Base-by-base conservation (phyloP, 1,139 yeast genomes). In the Taphrina betulina region DNA sequence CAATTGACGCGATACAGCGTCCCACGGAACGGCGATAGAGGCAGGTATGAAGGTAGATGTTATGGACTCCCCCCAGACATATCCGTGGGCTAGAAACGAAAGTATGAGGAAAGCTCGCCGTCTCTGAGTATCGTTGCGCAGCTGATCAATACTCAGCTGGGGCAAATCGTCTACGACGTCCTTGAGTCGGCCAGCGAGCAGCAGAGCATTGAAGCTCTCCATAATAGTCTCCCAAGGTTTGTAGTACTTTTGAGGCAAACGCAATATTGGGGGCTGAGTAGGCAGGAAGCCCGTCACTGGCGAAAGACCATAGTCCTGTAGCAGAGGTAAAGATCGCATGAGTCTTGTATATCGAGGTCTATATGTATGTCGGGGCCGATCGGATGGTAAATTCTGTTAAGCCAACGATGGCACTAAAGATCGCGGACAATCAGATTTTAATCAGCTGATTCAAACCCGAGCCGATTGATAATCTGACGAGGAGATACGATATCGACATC, bases 1-100 rank as follows among this genome's bases (percentile, higher is more conserved):
- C 60, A 90, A 75, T 26, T 73, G 68, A 1, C 80, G 79, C 12
- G 86, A 72, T 0, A 81, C 79, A 37, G 69, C 71, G 24, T 60
- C 57, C 26, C 63, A 57, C 0, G 97, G 96, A 52, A 74, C 71
- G 0, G 95, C 83, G 23, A 90, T 67, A 60, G 80, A 80, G 45
- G 67, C 71, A 0, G 96, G 96, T 16, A 90, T 68, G 53, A 70
- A 75, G 61, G 84, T 83, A 4, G 46, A n/a, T 5, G 95, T 85
- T 17, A 53, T 58, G 41, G 75, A 77, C 42, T 81, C 82, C 28
- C 80, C 79, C 97, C 97, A 90, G 20, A 90, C 82, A 67, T 90
- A 90, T 1, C 94, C 95, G 69, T 90, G 95, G 5, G 87, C 79
- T 57, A 90, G 69, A 65, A 89, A 89, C 8, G 92, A 82, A 28